Base-by-base conservation (phyloP, 1,284 basidiomycete species). In the Naganishia liquefaciens region DNA sequence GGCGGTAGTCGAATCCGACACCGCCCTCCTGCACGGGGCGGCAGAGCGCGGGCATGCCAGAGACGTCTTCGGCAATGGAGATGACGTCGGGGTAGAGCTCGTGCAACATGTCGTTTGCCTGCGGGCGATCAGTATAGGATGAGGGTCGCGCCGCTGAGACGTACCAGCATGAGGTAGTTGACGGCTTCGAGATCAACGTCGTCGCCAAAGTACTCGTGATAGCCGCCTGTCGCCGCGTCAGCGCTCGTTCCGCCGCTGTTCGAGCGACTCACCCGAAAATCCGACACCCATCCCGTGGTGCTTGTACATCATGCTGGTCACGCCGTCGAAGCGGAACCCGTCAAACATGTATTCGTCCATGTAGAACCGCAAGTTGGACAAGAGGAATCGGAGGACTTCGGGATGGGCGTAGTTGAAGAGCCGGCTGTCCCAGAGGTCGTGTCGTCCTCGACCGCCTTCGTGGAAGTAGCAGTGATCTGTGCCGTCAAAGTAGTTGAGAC, bases 391-490 rank as follows among this genome's bases (percentile, higher is more conserved):
- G 33, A 97, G 80, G 23, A 98, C 95, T 78, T 99, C 95, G 75
- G 97, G 90, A 67, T 85, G 84, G 23, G 90, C 90, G 73, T 99
- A 99, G 81, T 99, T 99, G 84, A 99, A 99, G 7, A 98, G 82
- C 10, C 93, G 86, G 69, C 89, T 77, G 78, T 99, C 95, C 96
- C 95, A 99, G 37, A 98, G 87, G 30, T 96, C 92, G 75, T 99
- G 95, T 10, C 87, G 84, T 3, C 96, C 95, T 76, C 88, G 93
- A 3, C 77, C 82, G 57, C 95, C 95, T 70, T 89, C 91, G 73
- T 99, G 95, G 85, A 99, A 99, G 82, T 98, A 98, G 47, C 87
- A 86, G 77, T 98, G 93, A 77, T 98, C 95, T 11, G 90, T 89
- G 10, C 95, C 96, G 75, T 99, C 95, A 74, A 96, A 98, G 75